Percentiles rank a stretch among this genome's conserved stretches.
phyloP scores from a whole-genome alignment of 2,329 filamentous ascomycete species.

The Fusarium phyllophilum region DNA sequence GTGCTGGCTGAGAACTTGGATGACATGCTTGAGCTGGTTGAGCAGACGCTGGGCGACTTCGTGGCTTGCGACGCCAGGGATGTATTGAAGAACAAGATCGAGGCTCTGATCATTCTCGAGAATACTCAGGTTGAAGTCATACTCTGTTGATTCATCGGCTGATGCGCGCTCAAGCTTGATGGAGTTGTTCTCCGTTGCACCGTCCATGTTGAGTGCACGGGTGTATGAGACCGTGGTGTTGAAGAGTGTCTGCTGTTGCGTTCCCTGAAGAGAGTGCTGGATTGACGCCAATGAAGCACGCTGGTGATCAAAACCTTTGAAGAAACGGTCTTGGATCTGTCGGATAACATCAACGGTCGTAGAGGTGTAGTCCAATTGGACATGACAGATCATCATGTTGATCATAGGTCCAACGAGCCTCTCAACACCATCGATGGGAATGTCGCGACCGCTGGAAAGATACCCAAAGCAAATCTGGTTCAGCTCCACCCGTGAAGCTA shows the following conservation, averaged over 20 bases:
- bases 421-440: background rate
- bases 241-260: background rate
- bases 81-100: background rate
- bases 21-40: background rate
- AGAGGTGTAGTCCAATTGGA: background rate
- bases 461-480: background rate
- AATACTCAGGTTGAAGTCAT: background rate
- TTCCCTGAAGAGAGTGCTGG: background rate
- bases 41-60: background rate
- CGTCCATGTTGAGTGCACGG: background rate
- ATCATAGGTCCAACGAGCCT: background rate
- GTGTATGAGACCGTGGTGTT: background rate
- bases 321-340: background rate
- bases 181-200: accelerated
- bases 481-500: background rate
- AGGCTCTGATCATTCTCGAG: background rate
- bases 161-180: background rate
- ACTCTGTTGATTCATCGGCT: background rate
- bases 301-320: background rate
- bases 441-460: background rate
- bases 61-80: background rate
- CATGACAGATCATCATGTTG: background rate
- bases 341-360: background rate
- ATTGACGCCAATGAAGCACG: accelerated
- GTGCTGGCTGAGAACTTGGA: background rate